Base-by-base conservation (phyloP, 2,329 filamentous ascomycete genomes). In the Claviceps citrina region DNA sequence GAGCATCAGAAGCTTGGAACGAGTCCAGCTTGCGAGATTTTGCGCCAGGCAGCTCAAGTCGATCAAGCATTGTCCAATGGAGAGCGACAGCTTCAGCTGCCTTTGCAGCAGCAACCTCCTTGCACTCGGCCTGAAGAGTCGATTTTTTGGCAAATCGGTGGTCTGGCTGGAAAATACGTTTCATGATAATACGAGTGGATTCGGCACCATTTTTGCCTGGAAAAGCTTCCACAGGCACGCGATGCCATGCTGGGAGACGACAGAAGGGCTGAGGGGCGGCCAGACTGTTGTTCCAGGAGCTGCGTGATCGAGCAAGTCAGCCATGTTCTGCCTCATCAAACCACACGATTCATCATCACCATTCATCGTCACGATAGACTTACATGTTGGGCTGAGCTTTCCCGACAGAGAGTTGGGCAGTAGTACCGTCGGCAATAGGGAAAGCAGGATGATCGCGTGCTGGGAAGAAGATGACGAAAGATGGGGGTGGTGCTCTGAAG, bases 181-280 rank as follows among this genome's bases (percentile, higher is more conserved):
- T 59, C 57, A 59, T 59, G 39, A 59, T 52, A 26, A 42, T 48
- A 24, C 54, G 42, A 18, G 39, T 36, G 30, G 31, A 35, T 3
- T 19, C 36, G 24, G 26, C 26, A 25, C 36, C 36, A 37, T 39
- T 20, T 28, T 48, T 49, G n/a, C 47, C 46, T 10, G 49, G 27
- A 32, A 51, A 49, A n/a, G 49, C 43, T 20, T 45, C 41, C 42
- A 49, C 34, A 38, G 52, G 42, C 47, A 59, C 46, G 27, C 57
- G 57, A 33, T 48, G 47, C 56, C 56, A 59, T 9, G 56, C 56
- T 22, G 52, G 55, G 16, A 43, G 47, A 30, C 51, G 51, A 19
- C 40, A 47, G 4, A 42, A 43, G 5, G 48, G 37, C n/a, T 36
- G 36, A 5, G 50, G 50, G 7, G 45, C 44, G 15, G 41, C 38